phyloP scores from a whole-genome alignment of 768 basidiomycete species.

The Kwoniella bestiolae region DNA sequence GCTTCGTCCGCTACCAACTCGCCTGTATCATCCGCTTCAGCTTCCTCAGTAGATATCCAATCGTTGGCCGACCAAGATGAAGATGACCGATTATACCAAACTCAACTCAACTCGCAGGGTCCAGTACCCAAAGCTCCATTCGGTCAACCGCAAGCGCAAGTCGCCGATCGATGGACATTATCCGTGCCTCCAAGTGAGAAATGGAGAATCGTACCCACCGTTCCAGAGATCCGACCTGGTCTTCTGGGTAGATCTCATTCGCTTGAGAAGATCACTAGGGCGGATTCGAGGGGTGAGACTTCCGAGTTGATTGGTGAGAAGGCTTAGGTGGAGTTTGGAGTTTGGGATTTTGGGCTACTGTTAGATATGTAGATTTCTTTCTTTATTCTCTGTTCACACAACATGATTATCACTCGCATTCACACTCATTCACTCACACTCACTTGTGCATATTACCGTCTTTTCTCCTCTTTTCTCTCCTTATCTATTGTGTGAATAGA shows the following conservation, averaged over 20 bases:
- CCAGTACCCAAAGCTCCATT: conserved; percentile 50
- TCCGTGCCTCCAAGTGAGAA: conserved; percentile 73
- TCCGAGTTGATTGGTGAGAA: conserved; percentile 39
- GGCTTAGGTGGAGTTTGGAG: conserved; percentile 15
- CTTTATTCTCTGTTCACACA: background rate
- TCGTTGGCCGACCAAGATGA: conserved; percentile 20
- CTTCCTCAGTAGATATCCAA: conserved; percentile 25
- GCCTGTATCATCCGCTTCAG: conserved; percentile 31
- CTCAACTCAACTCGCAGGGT: conserved; percentile 49
- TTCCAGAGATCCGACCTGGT: conserved; percentile 52
- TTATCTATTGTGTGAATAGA: conserved; percentile 1
- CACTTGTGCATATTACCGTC: conserved; percentile 16
- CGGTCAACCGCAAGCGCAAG: conserved; percentile 63
- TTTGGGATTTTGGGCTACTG: background rate
- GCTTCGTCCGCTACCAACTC: conserved; percentile 34
- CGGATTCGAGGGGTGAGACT: conserved; percentile 47
- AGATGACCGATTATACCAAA: conserved; percentile 30
- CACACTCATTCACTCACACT: conserved; percentile 15
- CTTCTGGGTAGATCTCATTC: conserved; percentile 27
- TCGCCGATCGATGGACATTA: conserved; percentile 54
- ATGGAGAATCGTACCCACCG: conserved; percentile 65
- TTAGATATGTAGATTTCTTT: background rate
- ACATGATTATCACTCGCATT: background rate
- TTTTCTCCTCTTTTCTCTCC: background rate
- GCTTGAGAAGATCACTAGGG: conserved; percentile 36